Percentiles rank a stretch among this genome's conserved stretches.
Conservation (phyloP, 441 rosid genomes). For the Corymbia citriodora region DNA sequence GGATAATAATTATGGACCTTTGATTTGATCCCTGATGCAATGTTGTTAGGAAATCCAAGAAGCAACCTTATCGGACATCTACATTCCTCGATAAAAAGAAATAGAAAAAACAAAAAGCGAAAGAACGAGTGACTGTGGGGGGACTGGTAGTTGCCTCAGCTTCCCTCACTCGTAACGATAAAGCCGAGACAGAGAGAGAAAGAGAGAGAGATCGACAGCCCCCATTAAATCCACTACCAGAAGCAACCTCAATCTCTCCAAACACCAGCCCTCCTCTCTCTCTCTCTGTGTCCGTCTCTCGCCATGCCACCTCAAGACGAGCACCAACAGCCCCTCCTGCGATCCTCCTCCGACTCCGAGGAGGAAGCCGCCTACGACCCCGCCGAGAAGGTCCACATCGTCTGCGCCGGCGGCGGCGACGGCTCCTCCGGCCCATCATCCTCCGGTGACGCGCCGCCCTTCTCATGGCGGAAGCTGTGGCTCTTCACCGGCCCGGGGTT, state of each 20-base stretch:
- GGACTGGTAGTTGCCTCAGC: neutral
- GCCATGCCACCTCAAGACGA: slow-evolving; percentile 25
- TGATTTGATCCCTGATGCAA: neutral
- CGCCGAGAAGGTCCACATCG: slow-evolving; percentile 43
- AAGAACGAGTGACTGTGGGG: neutral
- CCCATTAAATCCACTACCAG: neutral
- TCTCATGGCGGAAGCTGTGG: slow-evolving; percentile 2
- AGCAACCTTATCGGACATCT: neutral
- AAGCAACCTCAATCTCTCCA: neutral
- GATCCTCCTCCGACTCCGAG: slow-evolving; percentile 2
- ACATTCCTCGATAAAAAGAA: neutral
- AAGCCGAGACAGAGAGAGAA: neutral
- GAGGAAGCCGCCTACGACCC: slow-evolving; percentile 55
- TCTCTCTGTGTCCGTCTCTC: neutral
- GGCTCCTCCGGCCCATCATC: neutral
- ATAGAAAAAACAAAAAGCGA: neutral
- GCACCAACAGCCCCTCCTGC: slow-evolving; percentile 27
- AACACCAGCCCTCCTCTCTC: neutral
- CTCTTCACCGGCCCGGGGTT: slow-evolving; percentile 1
- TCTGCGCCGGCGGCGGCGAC: neutral
- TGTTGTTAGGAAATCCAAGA: neutral
- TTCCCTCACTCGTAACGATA: neutral
- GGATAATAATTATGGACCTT: neutral
- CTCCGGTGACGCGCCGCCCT: neutral
- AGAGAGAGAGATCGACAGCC: neutral